Evolutionary conservation across 2,329 filamentous ascomycete species (phyloP), one percentile per base, ranked within the genome.

Genomic region (Stagonosporopsis chrysanthemi): DNA sequence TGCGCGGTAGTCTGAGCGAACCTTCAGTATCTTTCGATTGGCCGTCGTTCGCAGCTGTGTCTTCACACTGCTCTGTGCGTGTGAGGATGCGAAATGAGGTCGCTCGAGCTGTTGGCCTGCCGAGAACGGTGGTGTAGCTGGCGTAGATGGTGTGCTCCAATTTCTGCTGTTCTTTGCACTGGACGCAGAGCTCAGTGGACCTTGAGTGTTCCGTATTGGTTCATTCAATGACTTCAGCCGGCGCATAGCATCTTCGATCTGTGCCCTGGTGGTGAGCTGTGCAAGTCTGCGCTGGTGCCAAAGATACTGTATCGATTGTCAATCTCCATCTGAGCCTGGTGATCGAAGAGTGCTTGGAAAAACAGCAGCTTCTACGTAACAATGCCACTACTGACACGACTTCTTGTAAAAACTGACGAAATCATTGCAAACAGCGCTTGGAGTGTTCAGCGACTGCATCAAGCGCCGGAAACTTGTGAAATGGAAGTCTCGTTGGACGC

Each of bases 21-120:
- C 51, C n/a, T 19, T 47, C 26, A 38, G 29, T 22, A 54, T 17
- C 15, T 54, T 54, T 5, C 36, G 44, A 22, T 48, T 54, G 8
- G 28, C 29, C 19, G 28, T 42, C 0, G 22, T 22, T 36, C 23
- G 40, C 17, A 5, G 22, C 6, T 43, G 38, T 36, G 31, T 6
- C 5, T 15, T 26, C 14, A 24, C 17, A 8, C 28, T 33, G 22
- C 29, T 26, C 28, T 43, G 28, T 29, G 40, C 22, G 36, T 28
- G 14, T 12, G 12, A 8, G 7, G 19, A 3, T 12, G 14, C 22
- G 3, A 4, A 43, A 1, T n/a, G 8, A n/a, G 2, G 1, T 19
- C 39, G 6, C 6, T 17, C 19, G 11, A 14, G n/a, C 2, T 29
- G 28, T 50, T 8, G n/a, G 9, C 12, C 9, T 11, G 31, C 5